Conservation (phyloP, 1,139 yeast species). For the Spathaspora sp. region DNA sequence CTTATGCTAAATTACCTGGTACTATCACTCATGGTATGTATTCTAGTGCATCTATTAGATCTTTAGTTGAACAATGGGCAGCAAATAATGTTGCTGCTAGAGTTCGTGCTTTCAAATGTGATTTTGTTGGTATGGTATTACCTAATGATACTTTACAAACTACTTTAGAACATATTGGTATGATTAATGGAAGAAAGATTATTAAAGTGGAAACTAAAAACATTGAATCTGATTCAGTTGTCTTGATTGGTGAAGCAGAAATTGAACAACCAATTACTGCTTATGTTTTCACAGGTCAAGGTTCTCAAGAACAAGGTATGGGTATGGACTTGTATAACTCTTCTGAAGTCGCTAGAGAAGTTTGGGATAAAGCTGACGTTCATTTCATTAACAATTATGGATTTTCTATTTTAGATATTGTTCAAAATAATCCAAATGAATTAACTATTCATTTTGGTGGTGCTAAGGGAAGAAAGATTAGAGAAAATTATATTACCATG, state of each 20-base stretch:
- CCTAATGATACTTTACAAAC: conserved; percentile 92
- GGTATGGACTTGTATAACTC: conserved; percentile 97
- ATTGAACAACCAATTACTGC: conserved; percentile 97
- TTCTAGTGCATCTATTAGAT: conserved; percentile 93
- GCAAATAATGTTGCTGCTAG: conserved; percentile 95
- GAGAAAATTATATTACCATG: conserved; percentile 94
- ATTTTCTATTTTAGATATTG: conserved; percentile 94
- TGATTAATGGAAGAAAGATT: conserved; percentile 98
- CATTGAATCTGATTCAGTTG: conserved; percentile 72
- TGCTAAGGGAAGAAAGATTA: conserved; percentile 91
- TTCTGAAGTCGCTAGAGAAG: conserved; percentile 88
- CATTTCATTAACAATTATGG: conserved; percentile 95
- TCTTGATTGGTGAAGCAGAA: conserved; percentile 93
- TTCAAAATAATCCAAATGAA: conserved; percentile 92
- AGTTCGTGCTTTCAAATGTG: conserved; percentile 91
- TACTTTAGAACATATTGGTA: conserved; percentile 91
- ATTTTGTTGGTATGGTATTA: conserved; percentile 93
- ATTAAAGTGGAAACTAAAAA: conserved; percentile 88
- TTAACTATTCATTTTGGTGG: conserved; percentile 97
- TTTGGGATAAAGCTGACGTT: conserved; percentile 96
- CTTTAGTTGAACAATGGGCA: conserved; percentile 97
- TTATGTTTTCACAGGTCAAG: conserved; percentile 98
- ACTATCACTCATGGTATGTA: conserved; percentile 99
- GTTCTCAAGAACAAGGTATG: conserved; percentile 99
- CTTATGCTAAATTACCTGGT: conserved; percentile 92